phyloP scores from a whole-genome alignment of 2,329 filamentous ascomycete genomes.

The Cladobotryum protrusum region DNA sequence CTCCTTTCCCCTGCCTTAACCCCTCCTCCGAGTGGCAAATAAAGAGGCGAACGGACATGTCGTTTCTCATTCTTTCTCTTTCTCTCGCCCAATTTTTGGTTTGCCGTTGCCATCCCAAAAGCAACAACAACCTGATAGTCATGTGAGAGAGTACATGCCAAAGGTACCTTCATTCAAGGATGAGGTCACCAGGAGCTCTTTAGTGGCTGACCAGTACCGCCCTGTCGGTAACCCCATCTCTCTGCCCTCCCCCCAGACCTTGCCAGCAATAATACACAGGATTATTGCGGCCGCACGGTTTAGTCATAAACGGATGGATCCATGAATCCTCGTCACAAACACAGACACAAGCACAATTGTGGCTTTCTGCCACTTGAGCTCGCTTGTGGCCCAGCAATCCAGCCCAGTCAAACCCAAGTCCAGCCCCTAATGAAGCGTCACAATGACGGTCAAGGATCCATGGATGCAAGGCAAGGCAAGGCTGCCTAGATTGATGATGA shows the following conservation, averaged over 20 bases:
- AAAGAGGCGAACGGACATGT: not conserved
- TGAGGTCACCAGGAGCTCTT: slow-evolving; percentile 7
- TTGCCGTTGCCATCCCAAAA: not conserved
- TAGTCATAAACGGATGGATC: too few relatives aligned
- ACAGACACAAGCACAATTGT: too few relatives aligned
- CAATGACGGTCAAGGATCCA: too few relatives aligned
- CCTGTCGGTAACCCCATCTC: slow-evolving; percentile 7
- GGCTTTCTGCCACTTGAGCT: too few relatives aligned
- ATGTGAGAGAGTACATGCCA: not conserved
- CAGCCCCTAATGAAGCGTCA: too few relatives aligned
- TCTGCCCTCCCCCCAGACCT: not conserved
- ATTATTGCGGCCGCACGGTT: not conserved
- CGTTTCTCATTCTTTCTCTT: not conserved
- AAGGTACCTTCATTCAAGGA: not conserved
- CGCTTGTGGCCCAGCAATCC: too few relatives aligned
- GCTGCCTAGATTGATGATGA: too few relatives aligned
- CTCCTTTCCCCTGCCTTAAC: not conserved
- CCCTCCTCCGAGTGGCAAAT: not conserved
- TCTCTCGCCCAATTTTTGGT: not conserved
- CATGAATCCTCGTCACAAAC: too few relatives aligned
- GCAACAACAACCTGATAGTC: not conserved
- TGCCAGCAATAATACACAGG: not conserved
- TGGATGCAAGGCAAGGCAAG: too few relatives aligned
- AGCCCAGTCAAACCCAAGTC: too few relatives aligned
- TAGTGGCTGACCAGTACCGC: slow-evolving; percentile 8